Evolutionary conservation across 169 alveolate species (phyloP).

Genomic region (Eimeria acervulina): DNA sequence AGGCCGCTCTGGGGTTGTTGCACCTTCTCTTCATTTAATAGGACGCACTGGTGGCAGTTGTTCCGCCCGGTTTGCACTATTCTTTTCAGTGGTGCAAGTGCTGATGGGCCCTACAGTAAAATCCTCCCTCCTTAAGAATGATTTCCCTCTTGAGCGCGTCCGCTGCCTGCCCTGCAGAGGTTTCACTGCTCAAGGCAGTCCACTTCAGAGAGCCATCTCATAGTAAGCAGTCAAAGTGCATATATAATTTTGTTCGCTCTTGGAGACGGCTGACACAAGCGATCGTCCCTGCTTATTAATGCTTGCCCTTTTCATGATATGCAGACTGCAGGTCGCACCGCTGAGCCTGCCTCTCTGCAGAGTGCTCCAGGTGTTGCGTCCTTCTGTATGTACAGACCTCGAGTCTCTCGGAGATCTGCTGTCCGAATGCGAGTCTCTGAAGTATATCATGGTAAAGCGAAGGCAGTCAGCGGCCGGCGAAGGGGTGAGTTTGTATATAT

Average conservation of each 20-base stretch:
- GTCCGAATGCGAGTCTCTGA: conserved; percentile 63
- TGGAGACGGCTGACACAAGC: neutral
- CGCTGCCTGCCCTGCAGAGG: conserved; percentile 1
- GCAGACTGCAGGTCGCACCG: neutral
- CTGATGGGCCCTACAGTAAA: neutral
- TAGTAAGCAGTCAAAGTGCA: neutral
- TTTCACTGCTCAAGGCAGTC: conserved; percentile 62
- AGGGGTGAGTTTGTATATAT: neutral
- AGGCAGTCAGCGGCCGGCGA: conserved; percentile 8
- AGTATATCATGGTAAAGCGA: neutral
- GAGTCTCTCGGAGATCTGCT: conserved; percentile 39
- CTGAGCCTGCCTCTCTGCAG: neutral
- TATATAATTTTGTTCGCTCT: neutral
- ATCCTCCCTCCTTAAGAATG: neutral
- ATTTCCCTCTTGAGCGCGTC: neutral
- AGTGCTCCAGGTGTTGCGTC: neutral
- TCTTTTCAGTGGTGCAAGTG: neutral
- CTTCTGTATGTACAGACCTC: conserved; percentile 14
- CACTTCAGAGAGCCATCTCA: conserved; percentile 44
- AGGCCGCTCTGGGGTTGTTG: neutral
- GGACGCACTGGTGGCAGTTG: neutral
- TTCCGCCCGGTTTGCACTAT: neutral
- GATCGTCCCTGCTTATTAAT: too few species aligned
- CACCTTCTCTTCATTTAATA: neutral
- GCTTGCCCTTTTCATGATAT: too few species aligned